Evolutionary conservation across 2,329 filamentous ascomycete genomes (phyloP).

Genomic region (Monosporascus sp.): DNA sequence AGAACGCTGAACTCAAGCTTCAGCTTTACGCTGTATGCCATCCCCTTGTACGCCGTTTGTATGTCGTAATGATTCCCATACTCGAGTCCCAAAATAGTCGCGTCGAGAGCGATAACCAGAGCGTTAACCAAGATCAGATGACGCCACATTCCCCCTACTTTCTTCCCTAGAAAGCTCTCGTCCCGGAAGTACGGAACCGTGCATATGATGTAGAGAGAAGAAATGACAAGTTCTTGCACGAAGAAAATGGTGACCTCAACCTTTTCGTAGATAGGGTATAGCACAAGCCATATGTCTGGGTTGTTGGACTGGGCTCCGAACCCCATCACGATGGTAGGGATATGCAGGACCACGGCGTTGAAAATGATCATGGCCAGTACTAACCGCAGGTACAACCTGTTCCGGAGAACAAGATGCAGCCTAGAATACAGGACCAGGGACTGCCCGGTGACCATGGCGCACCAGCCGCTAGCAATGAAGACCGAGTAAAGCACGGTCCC

Average conservation of each 20-base stretch:
- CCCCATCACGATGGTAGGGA: conserved; percentile 46
- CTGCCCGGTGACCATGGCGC: conserved; percentile 53
- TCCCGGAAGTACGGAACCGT: too few relatives aligned
- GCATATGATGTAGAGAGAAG: conserved; percentile 39
- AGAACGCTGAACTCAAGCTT: conserved; percentile 53
- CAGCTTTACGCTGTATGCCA: conserved; percentile 40
- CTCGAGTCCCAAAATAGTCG: conserved; percentile 32
- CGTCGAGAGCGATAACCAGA: conserved; percentile 34
- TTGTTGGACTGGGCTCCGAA: conserved; percentile 3
- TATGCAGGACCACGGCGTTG: conserved; percentile 46
- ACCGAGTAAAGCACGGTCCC: conserved; percentile 8
- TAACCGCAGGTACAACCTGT: conserved; percentile 38
- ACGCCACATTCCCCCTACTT: conserved; percentile 26
- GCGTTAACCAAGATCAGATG: conserved; percentile 39
- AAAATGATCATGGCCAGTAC: conserved; percentile 52
- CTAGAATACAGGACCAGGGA: conserved; percentile 54
- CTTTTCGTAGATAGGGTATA: conserved; percentile 17
- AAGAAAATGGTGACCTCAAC: conserved; percentile 38
- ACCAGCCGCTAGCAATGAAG: conserved; percentile 43
- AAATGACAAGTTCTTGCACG: conserved; percentile 40
- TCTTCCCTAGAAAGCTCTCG: conserved; percentile 35
- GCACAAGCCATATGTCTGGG: not conserved
- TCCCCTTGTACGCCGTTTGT: conserved; percentile 34
- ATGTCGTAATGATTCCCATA: conserved; percentile 34
- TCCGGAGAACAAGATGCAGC: conserved; percentile 51